Conservation (phyloP, 1,139 yeast genomes). For the Debaryomycetaceae sp. region DNA sequence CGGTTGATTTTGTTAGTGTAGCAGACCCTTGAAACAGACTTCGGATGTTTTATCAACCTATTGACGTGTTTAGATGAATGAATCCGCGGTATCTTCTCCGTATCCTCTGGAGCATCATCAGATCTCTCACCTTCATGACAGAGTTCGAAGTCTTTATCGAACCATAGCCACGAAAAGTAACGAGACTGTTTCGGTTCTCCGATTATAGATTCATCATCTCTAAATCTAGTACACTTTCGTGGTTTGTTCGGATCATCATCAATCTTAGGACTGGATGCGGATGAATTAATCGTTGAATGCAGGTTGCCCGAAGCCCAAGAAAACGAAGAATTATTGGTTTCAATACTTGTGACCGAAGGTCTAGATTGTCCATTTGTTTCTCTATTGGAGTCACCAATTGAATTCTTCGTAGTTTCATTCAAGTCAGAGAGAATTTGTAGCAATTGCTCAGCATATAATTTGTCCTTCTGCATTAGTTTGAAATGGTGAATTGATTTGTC, state of each 20-base stretch:
- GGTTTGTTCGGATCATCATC: constrained; percentile 1
- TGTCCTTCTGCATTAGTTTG: constrained; percentile 27
- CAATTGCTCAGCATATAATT: constrained; percentile 23
- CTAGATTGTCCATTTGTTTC: constrained; percentile 6
- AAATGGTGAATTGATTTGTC: constrained; percentile 27
- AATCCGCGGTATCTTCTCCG: constrained; percentile 5
- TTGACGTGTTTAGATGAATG: constrained; percentile 27
- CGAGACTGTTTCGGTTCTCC: constrained; percentile 2
- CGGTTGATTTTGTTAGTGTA: constrained; percentile 23
- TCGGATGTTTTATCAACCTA: constrained; percentile 14
- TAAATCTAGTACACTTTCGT: constrained; percentile 9
- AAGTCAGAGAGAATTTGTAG: constrained; percentile 18
- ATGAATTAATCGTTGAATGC: constrained; percentile 7
- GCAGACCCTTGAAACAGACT: constrained; percentile 22
- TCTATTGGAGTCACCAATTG: not conserved
- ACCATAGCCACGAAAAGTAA: constrained; percentile 35
- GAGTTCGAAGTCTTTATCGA: constrained; percentile 31
- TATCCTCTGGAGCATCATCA: constrained; percentile 10
- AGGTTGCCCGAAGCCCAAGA: constrained; percentile 9
- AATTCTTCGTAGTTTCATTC: constrained; percentile 8
- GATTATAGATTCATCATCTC: constrained; percentile 18
- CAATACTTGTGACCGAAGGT: constrained; percentile 8
- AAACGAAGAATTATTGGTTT: not conserved
- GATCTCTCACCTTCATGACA: constrained; percentile 22
- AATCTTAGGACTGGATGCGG: constrained; percentile 5